Percentiles rank a stretch among this genome's conserved stretches.
Evolutionary conservation across 2,329 filamentous ascomycete species (phyloP).

Genomic region (Ilyonectria mors-panacis): DNA sequence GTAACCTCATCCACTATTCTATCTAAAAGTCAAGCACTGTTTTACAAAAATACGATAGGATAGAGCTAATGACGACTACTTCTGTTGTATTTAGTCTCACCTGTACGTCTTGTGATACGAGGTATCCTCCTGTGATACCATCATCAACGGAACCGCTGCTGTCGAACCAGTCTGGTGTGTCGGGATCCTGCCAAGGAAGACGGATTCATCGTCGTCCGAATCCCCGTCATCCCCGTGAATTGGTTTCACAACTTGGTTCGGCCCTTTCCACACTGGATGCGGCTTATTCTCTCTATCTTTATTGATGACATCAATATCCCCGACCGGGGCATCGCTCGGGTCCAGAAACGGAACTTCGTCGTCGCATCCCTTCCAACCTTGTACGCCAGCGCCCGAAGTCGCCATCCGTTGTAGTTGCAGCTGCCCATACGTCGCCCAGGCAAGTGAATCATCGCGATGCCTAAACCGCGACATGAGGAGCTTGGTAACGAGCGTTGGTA

Average conservation of each 20-base stretch:
- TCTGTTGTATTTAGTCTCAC: no score
- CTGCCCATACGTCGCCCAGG: background rate
- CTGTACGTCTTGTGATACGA: background rate
- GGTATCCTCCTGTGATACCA: background rate
- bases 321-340: background rate
- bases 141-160: background rate
- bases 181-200: background rate
- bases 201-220: background rate
- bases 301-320: background rate
- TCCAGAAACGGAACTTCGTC: background rate
- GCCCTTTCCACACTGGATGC: background rate
- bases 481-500: background rate
- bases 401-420: slow-evolving; percentile 4
- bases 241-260: background rate
- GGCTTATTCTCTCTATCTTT: background rate
- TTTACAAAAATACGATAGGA: background rate
- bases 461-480: background rate
- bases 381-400: background rate
- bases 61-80: background rate
- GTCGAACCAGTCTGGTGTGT: background rate
- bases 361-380: background rate
- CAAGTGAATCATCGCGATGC: background rate
- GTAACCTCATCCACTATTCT: no score
- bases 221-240: no score
- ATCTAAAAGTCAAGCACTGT: background rate